Conservation (phyloP, 139 green algal species). For the Chlamydomonas sphaeroides region DNA sequence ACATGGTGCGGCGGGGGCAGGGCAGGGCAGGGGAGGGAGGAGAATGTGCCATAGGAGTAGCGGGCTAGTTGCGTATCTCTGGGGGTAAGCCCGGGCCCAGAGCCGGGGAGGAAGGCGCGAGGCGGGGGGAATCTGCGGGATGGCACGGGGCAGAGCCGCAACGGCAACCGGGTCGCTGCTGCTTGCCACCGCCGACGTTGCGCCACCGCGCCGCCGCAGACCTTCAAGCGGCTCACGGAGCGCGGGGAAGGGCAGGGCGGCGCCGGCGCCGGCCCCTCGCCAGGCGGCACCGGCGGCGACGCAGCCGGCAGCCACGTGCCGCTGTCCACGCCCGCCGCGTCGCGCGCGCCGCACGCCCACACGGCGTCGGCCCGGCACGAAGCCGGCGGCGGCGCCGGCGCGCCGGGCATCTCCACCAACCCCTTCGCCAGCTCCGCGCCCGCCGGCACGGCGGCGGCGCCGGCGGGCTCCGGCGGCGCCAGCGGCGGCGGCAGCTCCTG, state of each 20-base stretch:
- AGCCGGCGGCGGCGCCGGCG: too few species aligned
- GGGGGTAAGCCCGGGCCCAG: neutral
- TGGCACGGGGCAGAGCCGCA: too few species aligned
- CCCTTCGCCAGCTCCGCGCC: neutral
- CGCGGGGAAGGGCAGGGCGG: neutral
- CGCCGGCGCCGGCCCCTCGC: neutral
- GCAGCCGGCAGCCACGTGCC: too few species aligned
- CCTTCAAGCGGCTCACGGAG: constrained; percentile 65
- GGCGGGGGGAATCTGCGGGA: neutral
- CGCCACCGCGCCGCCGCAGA: too few species aligned
- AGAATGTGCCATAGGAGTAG: too few species aligned
- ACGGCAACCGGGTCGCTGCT: too few species aligned
- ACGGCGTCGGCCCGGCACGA: too few species aligned
- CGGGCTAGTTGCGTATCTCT: neutral
- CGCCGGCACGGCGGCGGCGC: neutral
- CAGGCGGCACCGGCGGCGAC: neutral
- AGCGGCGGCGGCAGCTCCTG: neutral
- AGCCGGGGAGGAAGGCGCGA: neutral
- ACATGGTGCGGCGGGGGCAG: constrained; percentile 49
- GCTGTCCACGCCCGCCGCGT: too few species aligned
- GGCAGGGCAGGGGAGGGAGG: too few species aligned
- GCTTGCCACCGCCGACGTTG: too few species aligned
- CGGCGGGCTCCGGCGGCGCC: neutral
- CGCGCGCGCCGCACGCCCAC: too few species aligned
- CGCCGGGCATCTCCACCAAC: neutral